Evolutionary conservation across 2,329 filamentous ascomycete species (phyloP).

Genomic region (Calonectria hawksworthii): DNA sequence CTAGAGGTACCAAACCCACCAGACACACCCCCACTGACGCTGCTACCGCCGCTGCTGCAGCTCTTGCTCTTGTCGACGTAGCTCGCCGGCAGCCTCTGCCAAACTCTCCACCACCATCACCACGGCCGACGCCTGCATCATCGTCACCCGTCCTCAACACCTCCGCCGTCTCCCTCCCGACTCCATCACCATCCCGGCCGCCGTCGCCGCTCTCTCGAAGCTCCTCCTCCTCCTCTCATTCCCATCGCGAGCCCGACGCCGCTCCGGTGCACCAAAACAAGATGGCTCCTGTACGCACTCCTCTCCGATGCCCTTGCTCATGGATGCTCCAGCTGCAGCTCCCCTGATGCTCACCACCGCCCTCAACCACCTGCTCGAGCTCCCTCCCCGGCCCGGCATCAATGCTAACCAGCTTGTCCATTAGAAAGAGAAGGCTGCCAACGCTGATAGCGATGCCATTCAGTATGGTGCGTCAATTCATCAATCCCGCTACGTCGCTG

Average conservation of each 20-base stretch:
- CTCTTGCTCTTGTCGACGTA: slow-evolving; percentile 50
- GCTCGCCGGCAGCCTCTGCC: slow-evolving; percentile 57
- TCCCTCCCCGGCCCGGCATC: slow-evolving; percentile 25
- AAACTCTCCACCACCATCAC: slow-evolving; percentile 58
- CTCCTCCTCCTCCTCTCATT: slow-evolving; percentile 41
- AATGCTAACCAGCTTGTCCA: slow-evolving; percentile 34
- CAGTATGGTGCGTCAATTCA: slow-evolving; percentile 54
- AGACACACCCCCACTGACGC: slow-evolving; percentile 7
- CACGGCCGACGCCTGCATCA: slow-evolving; percentile 50
- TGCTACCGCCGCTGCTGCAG: slow-evolving; percentile 36
- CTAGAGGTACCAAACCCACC: slow-evolving; percentile 15
- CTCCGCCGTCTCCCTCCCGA: slow-evolving; percentile 49
- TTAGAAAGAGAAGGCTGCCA: slow-evolving; percentile 45
- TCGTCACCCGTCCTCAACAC: slow-evolving; percentile 49
- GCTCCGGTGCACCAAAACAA: slow-evolving; percentile 54
- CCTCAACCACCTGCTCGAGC: slow-evolving; percentile 7
- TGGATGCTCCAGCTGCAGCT: slow-evolving; percentile 15
- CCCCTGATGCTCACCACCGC: slow-evolving; percentile 7
- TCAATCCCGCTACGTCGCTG: slow-evolving; percentile 5
- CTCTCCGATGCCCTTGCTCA: slow-evolving; percentile 28
- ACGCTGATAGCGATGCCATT: slow-evolving; percentile 54
- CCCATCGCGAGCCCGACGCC: slow-evolving; percentile 42
- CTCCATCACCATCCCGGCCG: slow-evolving; percentile 48
- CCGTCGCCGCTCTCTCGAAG: slow-evolving; percentile 46
- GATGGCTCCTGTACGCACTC: slow-evolving; percentile 68